Conservation (phyloP, 1,139 yeast species). For the Yamadazyma triangularis region DNA sequence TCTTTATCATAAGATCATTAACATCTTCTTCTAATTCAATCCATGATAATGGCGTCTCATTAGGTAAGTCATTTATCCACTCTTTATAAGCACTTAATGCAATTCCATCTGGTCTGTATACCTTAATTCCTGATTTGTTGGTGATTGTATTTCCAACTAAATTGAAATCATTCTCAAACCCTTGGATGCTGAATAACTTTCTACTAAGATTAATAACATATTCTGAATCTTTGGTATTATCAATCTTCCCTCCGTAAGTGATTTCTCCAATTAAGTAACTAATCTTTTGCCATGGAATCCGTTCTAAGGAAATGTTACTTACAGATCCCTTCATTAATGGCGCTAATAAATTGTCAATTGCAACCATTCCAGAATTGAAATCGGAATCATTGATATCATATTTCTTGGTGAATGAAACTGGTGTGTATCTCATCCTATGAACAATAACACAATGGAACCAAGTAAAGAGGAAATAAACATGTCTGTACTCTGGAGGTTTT, state of each 20-base stretch:
- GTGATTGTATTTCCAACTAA: constrained; percentile 27
- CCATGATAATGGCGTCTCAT: constrained; percentile 60
- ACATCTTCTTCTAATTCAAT: constrained; percentile 49
- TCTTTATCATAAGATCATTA: constrained; percentile 20
- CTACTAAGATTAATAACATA: constrained; percentile 23
- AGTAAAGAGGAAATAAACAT: constrained; percentile 50
- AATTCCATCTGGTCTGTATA: constrained; percentile 48
- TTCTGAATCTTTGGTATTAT: constrained; percentile 38
- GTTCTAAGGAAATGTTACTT: constrained; percentile 40
- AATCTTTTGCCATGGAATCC: constrained; percentile 57
- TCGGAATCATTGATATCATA: constrained; percentile 80
- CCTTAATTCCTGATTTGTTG: constrained; percentile 7
- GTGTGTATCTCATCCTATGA: constrained; percentile 56
- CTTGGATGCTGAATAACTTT: constrained; percentile 20
- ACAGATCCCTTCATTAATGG: constrained; percentile 14
- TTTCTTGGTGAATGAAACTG: constrained; percentile 54
- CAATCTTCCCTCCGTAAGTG: constrained; percentile 74
- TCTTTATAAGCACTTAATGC: constrained; percentile 25
- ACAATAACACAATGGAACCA: constrained; percentile 69
- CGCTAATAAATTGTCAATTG: constrained; percentile 39
- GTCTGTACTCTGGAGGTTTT: constrained; percentile 41
- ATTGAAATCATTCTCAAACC: constrained; percentile 26
- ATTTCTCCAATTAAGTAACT: constrained; percentile 48
- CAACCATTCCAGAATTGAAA: constrained; percentile 45
- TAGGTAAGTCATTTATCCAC: constrained; percentile 59